phyloP scores from a whole-genome alignment of 441 rosid genomes.

The Pelargonium myrrhifolium region DNA sequence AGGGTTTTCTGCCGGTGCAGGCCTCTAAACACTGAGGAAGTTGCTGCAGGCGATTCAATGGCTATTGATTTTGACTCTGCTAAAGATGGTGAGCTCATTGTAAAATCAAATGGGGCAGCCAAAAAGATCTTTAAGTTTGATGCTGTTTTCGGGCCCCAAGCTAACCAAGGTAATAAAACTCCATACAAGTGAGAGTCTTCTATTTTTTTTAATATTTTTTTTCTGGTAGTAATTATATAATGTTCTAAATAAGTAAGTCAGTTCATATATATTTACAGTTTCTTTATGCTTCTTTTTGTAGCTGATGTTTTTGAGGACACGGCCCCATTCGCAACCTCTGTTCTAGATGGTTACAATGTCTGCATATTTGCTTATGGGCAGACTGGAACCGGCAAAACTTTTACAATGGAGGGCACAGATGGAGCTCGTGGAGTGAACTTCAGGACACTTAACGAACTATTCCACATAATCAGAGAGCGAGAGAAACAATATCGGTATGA shows the following conservation, averaged over 20 bases:
- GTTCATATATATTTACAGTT: neutral
- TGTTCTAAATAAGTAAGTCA: neutral
- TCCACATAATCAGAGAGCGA: slow-evolving; percentile 53
- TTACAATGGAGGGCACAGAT: slow-evolving; percentile 86
- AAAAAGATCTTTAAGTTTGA: slow-evolving; percentile 77
- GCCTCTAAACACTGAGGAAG: slow-evolving; percentile 69
- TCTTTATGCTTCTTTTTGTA: slow-evolving; percentile 23
- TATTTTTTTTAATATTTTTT: neutral
- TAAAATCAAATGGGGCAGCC: slow-evolving; percentile 65
- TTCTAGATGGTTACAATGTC: slow-evolving; percentile 91
- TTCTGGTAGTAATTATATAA: neutral
- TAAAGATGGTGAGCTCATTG: slow-evolving; percentile 72
- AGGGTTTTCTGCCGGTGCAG: slow-evolving; percentile 92
- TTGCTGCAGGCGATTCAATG: slow-evolving; percentile 45
- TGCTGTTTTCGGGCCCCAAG: slow-evolving; percentile 77
- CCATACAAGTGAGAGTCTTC: too few species aligned
- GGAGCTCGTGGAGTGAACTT: slow-evolving; percentile 90
- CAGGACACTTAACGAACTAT: slow-evolving; percentile 69
- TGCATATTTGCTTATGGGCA: slow-evolving; percentile 95
- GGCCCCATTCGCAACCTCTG: slow-evolving; percentile 77
- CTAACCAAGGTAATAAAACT: slow-evolving; percentile 59
- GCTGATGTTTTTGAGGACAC: slow-evolving; percentile 86
- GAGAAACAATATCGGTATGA: slow-evolving; percentile 54
- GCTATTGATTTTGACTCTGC: slow-evolving; percentile 69
- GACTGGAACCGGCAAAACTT: slow-evolving; percentile 95